phyloP scores from a whole-genome alignment of 176 grass and related monocot genomes.

The Areca catechu region DNA sequence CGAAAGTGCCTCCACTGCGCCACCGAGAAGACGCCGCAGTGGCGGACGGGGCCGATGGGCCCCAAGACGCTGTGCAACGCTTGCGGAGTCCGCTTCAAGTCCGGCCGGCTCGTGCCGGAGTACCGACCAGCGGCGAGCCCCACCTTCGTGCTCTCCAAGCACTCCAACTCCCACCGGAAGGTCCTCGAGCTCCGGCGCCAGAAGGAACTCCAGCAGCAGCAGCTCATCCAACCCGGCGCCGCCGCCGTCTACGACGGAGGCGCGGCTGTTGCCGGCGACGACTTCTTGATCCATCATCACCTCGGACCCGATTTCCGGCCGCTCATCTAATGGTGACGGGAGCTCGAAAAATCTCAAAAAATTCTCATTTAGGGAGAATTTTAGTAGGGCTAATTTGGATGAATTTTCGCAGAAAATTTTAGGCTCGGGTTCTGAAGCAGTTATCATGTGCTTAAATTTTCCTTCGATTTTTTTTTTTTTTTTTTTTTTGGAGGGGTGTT shows the following conservation, averaged over 20 bases:
- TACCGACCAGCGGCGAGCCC: conserved; percentile 89
- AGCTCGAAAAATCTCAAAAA: conserved; percentile 20
- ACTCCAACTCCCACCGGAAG: conserved; percentile 98
- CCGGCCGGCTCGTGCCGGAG: conserved; percentile 83
- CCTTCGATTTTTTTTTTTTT: conserved; percentile 44
- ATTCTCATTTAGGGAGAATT: conserved; percentile 27
- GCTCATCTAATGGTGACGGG: conserved; percentile 51
- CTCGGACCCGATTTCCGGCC: conserved; percentile 45
- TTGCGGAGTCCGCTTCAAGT: conserved; percentile 89
- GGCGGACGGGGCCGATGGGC: conserved; percentile 88
- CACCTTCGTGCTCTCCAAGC: conserved; percentile 59
- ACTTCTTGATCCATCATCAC: conserved; percentile 65
- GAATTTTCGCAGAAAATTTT: background rate
- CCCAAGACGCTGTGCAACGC: conserved; percentile 99
- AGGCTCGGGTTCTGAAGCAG: conserved; percentile 20
- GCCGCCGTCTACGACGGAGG: conserved; percentile 31
- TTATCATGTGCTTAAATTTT: conserved; percentile 15
- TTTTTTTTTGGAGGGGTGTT: too few species aligned
- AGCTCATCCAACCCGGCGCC: conserved; percentile 22
- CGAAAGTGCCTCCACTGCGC: conserved; percentile 82
- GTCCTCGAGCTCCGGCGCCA: conserved; percentile 84
- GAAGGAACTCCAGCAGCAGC: conserved; percentile 42
- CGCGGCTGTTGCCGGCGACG: conserved; percentile 19
- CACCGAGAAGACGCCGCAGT: conserved; percentile 96
- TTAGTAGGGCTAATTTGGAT: background rate